Conservation (phyloP, 768 basidiomycete species). For the Cytidiella melzeri region DNA sequence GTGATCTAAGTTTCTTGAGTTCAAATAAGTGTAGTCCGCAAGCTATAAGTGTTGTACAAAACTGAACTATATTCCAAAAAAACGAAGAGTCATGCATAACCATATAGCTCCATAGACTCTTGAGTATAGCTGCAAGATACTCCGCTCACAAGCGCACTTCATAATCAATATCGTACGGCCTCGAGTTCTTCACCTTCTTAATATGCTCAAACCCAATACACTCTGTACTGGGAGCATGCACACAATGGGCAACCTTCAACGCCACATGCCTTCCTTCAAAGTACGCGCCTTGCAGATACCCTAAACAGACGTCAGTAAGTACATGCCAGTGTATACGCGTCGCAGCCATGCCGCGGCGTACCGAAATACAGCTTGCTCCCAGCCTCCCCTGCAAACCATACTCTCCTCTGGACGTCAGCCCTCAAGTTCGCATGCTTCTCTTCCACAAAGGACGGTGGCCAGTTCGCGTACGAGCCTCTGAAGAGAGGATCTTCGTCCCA, state of each 20-base stretch:
- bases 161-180: constrained; percentile 26
- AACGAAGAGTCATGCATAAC: no score
- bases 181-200: constrained; percentile 25
- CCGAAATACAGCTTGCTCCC: constrained; percentile 54
- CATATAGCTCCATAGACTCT: no score
- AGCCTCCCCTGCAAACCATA: constrained; percentile 65
- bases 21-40: no score
- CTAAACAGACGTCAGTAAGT: constrained; percentile 27
- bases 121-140: no score
- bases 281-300: constrained; percentile 55
- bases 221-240: constrained; percentile 20
- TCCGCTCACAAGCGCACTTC: neutral
- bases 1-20: no score
- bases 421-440: constrained; percentile 49
- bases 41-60: no score
- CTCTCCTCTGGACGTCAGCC: constrained; percentile 40
- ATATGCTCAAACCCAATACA: constrained; percentile 24
- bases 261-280: constrained; percentile 44
- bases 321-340: no score
- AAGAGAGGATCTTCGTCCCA: constrained; percentile 50
- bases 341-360: no score
- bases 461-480: constrained; percentile 63
- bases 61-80: no score
- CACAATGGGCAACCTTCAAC: constrained; percentile 35
- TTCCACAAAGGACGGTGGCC: constrained; percentile 56